These are phyloP conservation scores for Neurospora sp. DNA, from an alignment of 495 filamentous ascomycete genomes.

Conservation along the genomic window DNA sequence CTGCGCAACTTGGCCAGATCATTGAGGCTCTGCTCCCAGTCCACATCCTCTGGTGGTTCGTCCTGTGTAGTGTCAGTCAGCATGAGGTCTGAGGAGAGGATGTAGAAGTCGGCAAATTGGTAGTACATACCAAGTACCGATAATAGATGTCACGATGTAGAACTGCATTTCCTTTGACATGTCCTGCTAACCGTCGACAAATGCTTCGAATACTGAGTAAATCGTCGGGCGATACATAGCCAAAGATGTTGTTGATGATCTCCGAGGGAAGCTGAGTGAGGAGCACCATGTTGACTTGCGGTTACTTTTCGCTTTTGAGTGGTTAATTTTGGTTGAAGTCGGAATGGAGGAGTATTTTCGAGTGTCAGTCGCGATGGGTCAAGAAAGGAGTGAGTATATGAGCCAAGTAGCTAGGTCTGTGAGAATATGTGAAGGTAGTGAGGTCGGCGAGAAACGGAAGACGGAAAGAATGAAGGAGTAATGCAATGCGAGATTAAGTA, in stretches of 20 bases:
- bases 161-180: slow-evolving; percentile 38
- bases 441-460: not conserved
- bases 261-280: slow-evolving; percentile 44
- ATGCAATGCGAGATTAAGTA: not conserved
- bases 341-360: not conserved
- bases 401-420: not conserved
- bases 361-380: not conserved
- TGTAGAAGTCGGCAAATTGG: not conserved
- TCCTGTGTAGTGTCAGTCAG: slow-evolving; percentile 24
- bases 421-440: not conserved
- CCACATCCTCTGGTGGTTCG: slow-evolving; percentile 25
- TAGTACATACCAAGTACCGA: slow-evolving; percentile 25
- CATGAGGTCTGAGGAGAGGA: not conserved
- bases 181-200: slow-evolving; percentile 38
- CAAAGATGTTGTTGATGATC: slow-evolving; percentile 46
- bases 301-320: not conserved
- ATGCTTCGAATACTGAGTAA: slow-evolving; percentile 34
- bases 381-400: not conserved
- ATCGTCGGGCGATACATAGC: slow-evolving; percentile 43
- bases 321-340: not conserved
- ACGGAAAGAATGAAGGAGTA: not conserved
- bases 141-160: slow-evolving; percentile 47
- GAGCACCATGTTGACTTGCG: slow-evolving; percentile 14
- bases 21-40: slow-evolving; percentile 43
- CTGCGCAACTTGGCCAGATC: slow-evolving; percentile 26